Percentiles rank a stretch among this genome's conserved stretches.
Conservation (phyloP, 352 stramenopile genomes). For the Plasmopara viticola region DNA sequence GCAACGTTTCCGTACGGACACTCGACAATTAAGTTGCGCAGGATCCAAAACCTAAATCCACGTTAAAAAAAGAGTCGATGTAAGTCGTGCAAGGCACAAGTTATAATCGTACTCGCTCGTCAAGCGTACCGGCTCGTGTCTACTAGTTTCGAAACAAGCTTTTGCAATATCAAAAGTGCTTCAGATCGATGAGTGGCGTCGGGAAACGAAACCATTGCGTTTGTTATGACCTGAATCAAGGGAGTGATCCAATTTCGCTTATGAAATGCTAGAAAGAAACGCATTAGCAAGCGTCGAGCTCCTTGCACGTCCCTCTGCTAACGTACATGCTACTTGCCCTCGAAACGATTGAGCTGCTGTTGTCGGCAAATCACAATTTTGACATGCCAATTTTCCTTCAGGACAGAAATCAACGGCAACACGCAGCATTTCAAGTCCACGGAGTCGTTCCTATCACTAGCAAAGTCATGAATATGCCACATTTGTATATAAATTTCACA, state of each 20-base stretch:
- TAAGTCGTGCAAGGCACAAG: no score
- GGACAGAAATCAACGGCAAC: conserved; percentile 15
- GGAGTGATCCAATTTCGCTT: conserved; percentile 47
- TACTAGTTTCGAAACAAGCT: conserved; percentile 32
- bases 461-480: not conserved
- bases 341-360: conserved; percentile 12
- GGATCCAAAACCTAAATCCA: conserved; percentile 37
- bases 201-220: conserved; percentile 62
- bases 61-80: not conserved
- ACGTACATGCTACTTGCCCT: conserved; percentile 15
- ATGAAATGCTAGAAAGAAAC: conserved; percentile 25
- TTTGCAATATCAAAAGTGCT: conserved; percentile 30
- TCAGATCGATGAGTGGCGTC: conserved; percentile 34
- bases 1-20: conserved; percentile 72
- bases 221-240: conserved; percentile 55
- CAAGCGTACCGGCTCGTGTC: conserved; percentile 29
- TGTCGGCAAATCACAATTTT: not conserved
- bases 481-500: not conserved
- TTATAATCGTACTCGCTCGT: no score
- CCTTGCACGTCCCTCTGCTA: not conserved
- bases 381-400: conserved; percentile 12
- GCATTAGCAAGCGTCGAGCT: not conserved
- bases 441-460: conserved; percentile 20
- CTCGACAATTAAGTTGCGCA: conserved; percentile 33
- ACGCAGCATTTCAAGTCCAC: conserved; percentile 28